Evolutionary conservation across 2,329 filamentous ascomycete genomes (phyloP), one percentile per base, ranked within the genome.

Genomic region (Rutstroemia sp.): DNA sequence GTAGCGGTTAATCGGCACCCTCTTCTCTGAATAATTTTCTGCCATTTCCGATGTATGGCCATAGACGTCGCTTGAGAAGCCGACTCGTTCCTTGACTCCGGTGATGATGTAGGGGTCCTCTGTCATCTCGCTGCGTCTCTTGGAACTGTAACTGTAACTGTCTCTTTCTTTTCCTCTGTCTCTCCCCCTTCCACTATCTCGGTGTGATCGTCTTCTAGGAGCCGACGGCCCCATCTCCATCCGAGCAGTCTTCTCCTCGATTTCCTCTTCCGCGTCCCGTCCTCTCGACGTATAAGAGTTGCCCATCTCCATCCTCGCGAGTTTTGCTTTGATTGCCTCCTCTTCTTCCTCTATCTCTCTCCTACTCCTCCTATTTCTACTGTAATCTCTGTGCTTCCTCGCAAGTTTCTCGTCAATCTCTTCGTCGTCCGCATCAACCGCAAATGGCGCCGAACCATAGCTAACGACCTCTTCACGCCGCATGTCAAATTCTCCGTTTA

Each of bases 381-480:
- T 50, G 7, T 25, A 41, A 10, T 34, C 27, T 4, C 52, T 48
- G 44, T 44, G 52, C 5, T 34, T 17, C 19, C 39, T 50, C 5
- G 49, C 52, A 17, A 50, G 17, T 37, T 55, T 50, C 38, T 55
- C 46, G 19, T 50, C 52, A 4, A 39, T 27, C 42, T 55, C 46
- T 30, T 50, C 12, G 6, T 50, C 52, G 12, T 55, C 52, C 5
- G 19, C 46, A 50, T 27, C 21, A 37, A 19, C 46, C 5, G 38
- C 3, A 16, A 55, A 21, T 17, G 52, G 52, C 8, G 14, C 46
- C 10, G 27, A 41, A 17, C 52, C 52, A 44, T 55, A 55, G 42
- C 52, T 55, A 44, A 55, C 52, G 16, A 55, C 52, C 17, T 55
- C 52, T 10, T 55, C 52, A 19, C 52, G 45, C 19, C 52, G 38